Evolutionary conservation across 306 rosid genomes (phyloP).

Genomic region (Cucurbita maxima): DNA sequence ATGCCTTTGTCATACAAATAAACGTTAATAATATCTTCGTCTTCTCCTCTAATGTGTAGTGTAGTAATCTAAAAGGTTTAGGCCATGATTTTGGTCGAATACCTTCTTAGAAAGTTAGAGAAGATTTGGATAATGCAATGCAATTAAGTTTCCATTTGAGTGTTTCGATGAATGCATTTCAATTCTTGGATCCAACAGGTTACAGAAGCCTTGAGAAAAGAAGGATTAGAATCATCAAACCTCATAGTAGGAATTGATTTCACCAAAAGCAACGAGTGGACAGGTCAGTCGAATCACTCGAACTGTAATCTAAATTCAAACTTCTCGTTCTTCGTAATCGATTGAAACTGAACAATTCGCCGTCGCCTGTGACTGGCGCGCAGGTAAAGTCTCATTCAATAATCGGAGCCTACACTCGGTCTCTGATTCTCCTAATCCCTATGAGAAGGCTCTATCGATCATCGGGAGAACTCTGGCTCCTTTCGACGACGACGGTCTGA

Average conservation of each 20-base stretch:
- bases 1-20: too few species aligned
- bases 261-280: constrained; percentile 93
- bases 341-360: background rate
- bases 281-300: constrained; percentile 32
- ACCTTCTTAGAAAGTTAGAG: too few species aligned
- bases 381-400: constrained; percentile 66
- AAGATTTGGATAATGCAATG: too few species aligned
- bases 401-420: constrained; percentile 62
- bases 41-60: too few species aligned
- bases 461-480: constrained; percentile 86
- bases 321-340: background rate
- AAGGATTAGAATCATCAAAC: constrained; percentile 83
- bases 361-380: constrained; percentile 13
- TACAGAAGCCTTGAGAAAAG: constrained; percentile 46
- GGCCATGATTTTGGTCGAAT: too few species aligned
- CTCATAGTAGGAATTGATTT: constrained; percentile 85
- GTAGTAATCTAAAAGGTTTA: too few species aligned
- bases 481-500: constrained; percentile 81
- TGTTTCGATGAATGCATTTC: background rate
- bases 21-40: too few species aligned
- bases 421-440: constrained; percentile 65
- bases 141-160: background rate
- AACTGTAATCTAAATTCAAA: background rate
- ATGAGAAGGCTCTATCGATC: constrained; percentile 66
- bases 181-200: constrained; percentile 30